Base-by-base conservation (phyloP, 108 stramenopile species). In the Skeletonema grethae region DNA sequence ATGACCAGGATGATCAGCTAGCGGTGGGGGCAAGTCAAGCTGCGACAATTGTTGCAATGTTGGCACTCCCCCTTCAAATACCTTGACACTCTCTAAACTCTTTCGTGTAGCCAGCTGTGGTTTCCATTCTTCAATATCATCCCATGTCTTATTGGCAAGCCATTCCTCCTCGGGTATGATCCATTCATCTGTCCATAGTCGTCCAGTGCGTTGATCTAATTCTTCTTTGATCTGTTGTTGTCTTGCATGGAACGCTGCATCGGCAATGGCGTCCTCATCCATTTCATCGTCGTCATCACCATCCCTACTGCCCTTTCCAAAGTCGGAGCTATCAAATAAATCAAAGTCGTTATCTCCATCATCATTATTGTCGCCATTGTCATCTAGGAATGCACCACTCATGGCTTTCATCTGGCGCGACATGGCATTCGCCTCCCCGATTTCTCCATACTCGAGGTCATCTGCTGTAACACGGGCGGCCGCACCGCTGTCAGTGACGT, bases 121-220 rank as follows among this genome's bases (percentile, higher is more conserved):
- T 15, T 77, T 73, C 93, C 93, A 94, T 16, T 90, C 87, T 24
- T 88, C 85, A 29, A 94, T 63, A 62, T 89, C 88, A 30, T 91
- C 88, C 48, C 53, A 73, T 3, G 55, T 36, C 29, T 70, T 74
- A 34, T 70, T 67, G 36, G 75, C 34, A 69, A 77, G 71, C 90
- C 90, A 88, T 60, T 87, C 85, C 53, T 91, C 88, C 56, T 88
- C 87, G 8, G 85, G 59, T 50, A 91, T 86, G 9, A 75, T 75
- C 88, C 85, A 86, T 28, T 68, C 64, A 59, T 88, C 86, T 25
- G 64, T 67, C 88, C 88, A 91, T 31, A 78, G 70, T 18, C 90
- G 85, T 57, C 90, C 90, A 29, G 73, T 87, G 13, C 80, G 29
- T 18, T 38, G 7, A 56, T 85, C 86, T 32, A 90, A 61, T 63